Conservation (phyloP, 805 yeast species). For the Isabelozyma rhagii region DNA sequence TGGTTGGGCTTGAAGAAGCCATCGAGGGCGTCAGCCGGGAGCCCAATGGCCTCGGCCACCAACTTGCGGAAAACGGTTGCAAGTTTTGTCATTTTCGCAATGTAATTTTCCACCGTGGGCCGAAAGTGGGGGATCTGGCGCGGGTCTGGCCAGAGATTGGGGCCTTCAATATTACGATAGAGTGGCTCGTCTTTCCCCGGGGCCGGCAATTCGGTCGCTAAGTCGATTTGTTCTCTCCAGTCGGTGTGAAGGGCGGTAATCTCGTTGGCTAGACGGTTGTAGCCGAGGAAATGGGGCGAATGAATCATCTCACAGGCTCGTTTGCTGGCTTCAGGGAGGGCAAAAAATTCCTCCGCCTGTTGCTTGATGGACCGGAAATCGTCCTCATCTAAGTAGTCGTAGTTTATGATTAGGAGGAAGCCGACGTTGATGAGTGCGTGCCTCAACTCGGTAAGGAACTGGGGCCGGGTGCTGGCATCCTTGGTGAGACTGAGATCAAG, state of each 20-base stretch:
- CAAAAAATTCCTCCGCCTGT: slow-evolving; percentile 44
- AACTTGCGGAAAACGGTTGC: slow-evolving; percentile 41
- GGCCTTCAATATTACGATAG: slow-evolving; percentile 54
- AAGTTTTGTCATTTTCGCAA: slow-evolving; percentile 44
- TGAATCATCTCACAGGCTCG: slow-evolving; percentile 48
- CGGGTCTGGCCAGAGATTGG: slow-evolving; percentile 52
- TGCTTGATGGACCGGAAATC: slow-evolving; percentile 34
- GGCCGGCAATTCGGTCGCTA: slow-evolving; percentile 50
- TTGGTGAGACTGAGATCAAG: slow-evolving; percentile 43
- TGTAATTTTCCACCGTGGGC: slow-evolving; percentile 38
- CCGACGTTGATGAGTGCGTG: slow-evolving; percentile 57
- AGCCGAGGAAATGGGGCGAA: slow-evolving; percentile 60
- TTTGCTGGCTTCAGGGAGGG: slow-evolving; percentile 45
- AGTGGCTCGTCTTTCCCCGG: slow-evolving; percentile 37
- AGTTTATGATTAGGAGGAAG: slow-evolving; percentile 46
- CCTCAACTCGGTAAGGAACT: slow-evolving; percentile 36
- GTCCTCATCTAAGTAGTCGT: slow-evolving; percentile 38
- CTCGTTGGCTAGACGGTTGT: slow-evolving; percentile 55
- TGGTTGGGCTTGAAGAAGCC: slow-evolving; percentile 50
- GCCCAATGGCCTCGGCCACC: slow-evolving; percentile 55
- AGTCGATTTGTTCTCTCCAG: slow-evolving; percentile 61
- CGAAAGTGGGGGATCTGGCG: slow-evolving; percentile 41
- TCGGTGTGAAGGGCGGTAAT: slow-evolving; percentile 52
- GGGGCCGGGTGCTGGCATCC: slow-evolving; percentile 39
- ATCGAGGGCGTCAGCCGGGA: slow-evolving; percentile 43